Conservation (phyloP, 108 stramenopile species). For the Skeletonema menzelii region DNA sequence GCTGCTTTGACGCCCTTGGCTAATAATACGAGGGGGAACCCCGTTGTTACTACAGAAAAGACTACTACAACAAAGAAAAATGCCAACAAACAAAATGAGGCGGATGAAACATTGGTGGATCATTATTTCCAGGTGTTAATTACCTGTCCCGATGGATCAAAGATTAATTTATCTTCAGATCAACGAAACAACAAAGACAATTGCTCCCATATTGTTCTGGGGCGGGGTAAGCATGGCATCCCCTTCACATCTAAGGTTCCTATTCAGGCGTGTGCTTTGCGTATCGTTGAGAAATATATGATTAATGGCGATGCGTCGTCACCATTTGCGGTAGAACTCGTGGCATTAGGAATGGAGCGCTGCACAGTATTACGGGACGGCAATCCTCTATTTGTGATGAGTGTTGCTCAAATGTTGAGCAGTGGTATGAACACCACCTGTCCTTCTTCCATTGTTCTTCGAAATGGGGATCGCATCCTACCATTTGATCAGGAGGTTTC, state of each 20-base stretch:
- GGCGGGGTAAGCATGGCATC: background rate
- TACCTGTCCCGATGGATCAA: background rate
- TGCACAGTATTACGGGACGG: background rate
- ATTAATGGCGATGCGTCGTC: background rate
- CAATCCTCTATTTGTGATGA: background rate
- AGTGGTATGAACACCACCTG: background rate
- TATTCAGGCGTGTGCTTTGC: background rate
- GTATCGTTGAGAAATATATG: background rate
- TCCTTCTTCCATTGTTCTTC: background rate
- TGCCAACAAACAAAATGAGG: background rate
- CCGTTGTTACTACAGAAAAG: slow-evolving; percentile 5
- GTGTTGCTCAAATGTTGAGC: background rate
- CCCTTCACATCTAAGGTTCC: background rate
- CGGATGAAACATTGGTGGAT: background rate
- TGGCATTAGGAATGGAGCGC: background rate
- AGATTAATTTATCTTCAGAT: background rate
- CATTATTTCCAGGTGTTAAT: background rate
- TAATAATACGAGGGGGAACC: background rate
- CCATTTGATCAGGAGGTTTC: background rate
- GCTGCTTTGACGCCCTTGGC: background rate
- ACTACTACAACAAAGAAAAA: background rate
- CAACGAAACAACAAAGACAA: background rate
- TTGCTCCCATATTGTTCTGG: background rate
- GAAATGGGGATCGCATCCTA: background rate
- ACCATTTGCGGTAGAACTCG: background rate